Conservation (phyloP, 495 filamentous ascomycete genomes). For the Parathielavia hyrcaniae region DNA sequence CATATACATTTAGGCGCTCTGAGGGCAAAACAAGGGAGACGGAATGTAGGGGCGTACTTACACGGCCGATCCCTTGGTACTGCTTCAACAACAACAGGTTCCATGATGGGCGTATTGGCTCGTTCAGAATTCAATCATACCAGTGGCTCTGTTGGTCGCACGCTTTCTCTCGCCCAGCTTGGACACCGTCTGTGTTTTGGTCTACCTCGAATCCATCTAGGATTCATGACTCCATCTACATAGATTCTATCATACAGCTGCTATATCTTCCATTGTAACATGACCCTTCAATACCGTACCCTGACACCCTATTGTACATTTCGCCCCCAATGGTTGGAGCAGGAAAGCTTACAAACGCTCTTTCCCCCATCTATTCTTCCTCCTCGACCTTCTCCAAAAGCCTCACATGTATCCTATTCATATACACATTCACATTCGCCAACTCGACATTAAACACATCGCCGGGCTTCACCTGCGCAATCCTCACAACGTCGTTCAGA, state of each 20-base stretch:
- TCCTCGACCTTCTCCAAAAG: conserved; percentile 33
- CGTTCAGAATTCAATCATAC: background rate
- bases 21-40: too few species aligned
- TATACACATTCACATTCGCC: conserved; percentile 49
- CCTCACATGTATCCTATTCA: conserved; percentile 46
- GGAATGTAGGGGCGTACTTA: too few species aligned
- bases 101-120: too few species aligned
- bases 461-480: conserved; percentile 38
- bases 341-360: too few species aligned
- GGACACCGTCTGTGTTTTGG: too few species aligned
- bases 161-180: background rate
- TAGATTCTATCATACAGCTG: background rate
- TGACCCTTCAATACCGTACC: too few species aligned
- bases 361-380: background rate
- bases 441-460: conserved; percentile 58
- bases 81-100: background rate
- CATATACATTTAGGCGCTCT: too few species aligned
- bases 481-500: conserved; percentile 28
- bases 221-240: too few species aligned
- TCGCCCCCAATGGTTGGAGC: background rate
- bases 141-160: background rate
- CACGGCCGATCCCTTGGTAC: too few species aligned
- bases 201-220: too few species aligned
- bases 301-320: background rate
- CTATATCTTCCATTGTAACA: background rate